These are phyloP conservation scores for Linum usitatissimum DNA, from an alignment of 345 rosid species.

Conservation along the genomic window DNA sequence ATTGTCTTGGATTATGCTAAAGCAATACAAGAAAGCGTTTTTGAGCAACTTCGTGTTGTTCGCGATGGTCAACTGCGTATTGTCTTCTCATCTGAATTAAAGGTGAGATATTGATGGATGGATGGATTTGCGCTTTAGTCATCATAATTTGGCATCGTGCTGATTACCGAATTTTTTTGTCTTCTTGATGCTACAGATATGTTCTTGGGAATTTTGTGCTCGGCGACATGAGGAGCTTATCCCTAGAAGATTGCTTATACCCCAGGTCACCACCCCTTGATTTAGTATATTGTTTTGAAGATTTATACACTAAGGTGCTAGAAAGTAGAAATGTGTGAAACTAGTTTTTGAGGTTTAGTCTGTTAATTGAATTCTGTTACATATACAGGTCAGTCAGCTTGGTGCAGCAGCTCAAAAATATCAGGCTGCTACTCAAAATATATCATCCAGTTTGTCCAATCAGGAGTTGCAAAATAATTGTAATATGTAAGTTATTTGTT, in stretches of 20 bases:
- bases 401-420: slow-evolving; percentile 84
- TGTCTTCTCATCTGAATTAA: slow-evolving; percentile 29
- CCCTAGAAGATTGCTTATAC: slow-evolving; percentile 8
- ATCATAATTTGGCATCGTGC: not conserved
- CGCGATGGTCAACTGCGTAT: slow-evolving; percentile 38
- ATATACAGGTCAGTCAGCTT: slow-evolving; percentile 75
- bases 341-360: not conserved
- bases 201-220: slow-evolving; percentile 10
- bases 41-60: slow-evolving; percentile 36
- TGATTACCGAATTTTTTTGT: not conserved
- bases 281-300: not conserved
- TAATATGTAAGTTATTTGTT: slow-evolving; percentile 51
- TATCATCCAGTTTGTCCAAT: slow-evolving; percentile 59
- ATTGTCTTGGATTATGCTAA: slow-evolving; percentile 38
- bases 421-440: slow-evolving; percentile 80
- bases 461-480: slow-evolving; percentile 83
- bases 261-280: slow-evolving; percentile 1
- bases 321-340: not conserved
- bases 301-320: not conserved
- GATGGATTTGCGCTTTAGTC: not conserved
- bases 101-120: slow-evolving; percentile 18
- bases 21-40: slow-evolving; percentile 38
- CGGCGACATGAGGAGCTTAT: slow-evolving; percentile 9
- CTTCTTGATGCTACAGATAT: not conserved
- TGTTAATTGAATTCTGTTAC: not conserved